These are phyloP conservation scores for Hypoxylon perforatum DNA, from an alignment of 495 filamentous ascomycete species.

Conservation along the genomic window DNA sequence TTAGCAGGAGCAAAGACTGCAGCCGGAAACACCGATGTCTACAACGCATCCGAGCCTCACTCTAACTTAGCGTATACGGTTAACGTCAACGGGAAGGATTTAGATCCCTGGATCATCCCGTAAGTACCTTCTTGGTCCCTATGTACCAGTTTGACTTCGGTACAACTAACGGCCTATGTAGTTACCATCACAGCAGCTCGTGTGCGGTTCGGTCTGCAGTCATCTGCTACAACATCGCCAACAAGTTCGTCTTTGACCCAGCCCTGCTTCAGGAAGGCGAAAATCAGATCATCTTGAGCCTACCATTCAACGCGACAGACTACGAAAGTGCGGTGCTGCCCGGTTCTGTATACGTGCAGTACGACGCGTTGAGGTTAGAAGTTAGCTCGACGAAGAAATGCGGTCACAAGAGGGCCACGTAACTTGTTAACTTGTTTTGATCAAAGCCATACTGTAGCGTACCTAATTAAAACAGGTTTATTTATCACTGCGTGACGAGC, in stretches of 20 bases:
- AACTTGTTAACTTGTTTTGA: slow-evolving; percentile 5
- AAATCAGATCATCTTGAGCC: slow-evolving; percentile 61
- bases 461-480: slow-evolving; percentile 1
- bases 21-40: slow-evolving; percentile 65
- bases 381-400: slow-evolving; percentile 39
- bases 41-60: slow-evolving; percentile 57
- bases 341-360: slow-evolving; percentile 65
- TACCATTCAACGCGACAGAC: slow-evolving; percentile 65
- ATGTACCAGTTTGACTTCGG: neutral
- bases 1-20: slow-evolving; percentile 68
- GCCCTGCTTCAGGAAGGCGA: slow-evolving; percentile 55
- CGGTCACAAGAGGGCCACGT: slow-evolving; percentile 35
- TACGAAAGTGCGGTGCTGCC: slow-evolving; percentile 65
- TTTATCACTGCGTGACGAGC: slow-evolving; percentile 3
- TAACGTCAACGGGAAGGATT: slow-evolving; percentile 54
- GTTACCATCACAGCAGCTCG: slow-evolving; percentile 57
- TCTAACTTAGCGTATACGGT: slow-evolving; percentile 57
- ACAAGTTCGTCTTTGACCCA: slow-evolving; percentile 62
- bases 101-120: slow-evolving; percentile 60
- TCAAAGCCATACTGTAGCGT: neutral
- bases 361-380: slow-evolving; percentile 67
- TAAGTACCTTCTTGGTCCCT: slow-evolving; percentile 41
- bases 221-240: slow-evolving; percentile 66
- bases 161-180: slow-evolving; percentile 24
- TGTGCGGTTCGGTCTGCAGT: slow-evolving; percentile 66